Evolutionary conservation across 2,329 filamentous ascomycete genomes (phyloP), one percentile per base, ranked within the genome.

Genomic region (Massarina eburnea): DNA sequence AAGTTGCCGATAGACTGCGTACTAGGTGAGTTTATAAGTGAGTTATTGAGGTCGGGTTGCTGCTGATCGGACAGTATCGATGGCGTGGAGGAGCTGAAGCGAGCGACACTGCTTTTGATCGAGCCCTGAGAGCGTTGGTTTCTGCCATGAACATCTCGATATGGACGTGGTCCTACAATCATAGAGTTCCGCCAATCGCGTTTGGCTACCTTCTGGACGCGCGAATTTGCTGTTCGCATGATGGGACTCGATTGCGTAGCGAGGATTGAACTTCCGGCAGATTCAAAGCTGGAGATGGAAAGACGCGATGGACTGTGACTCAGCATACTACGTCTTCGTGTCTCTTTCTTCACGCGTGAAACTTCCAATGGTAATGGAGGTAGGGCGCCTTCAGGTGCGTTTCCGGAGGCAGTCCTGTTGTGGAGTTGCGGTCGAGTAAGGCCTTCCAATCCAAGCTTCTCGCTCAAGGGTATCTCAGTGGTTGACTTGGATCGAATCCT

Each of bases 331-430:
- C 52, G 49, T 24, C 54, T 50, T n/a, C 46, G 47, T 9, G 43
- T 46, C 32, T 58, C 52, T 9, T 47, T 58, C 32, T 62, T 66
- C 41, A 59, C 60, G 20, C 61, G 58, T 24, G 57, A 48, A 22
- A 62, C 54, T 27, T 57, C 64, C 8, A 69, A 55, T 17, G 74
- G 74, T 8, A 76, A 51, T 14, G 73, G 71, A 14, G 74, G 74
- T 1, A 76, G 59, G 8, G 71, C 71, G 12, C 65, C 62, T 21
- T 68, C 67, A 9, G 74, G 74, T 7, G 68, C 71, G 33, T 62
- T 59, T n/a, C 70, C 71, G 12, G 63, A 63, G 8, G 52, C 60
- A 6, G 61, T 46, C 49, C 62, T 54, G 27, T 51, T 51, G 24
- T 61, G 62, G 1, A 58, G 45, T 17, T 53, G 48, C 20, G 60